Conservation (phyloP, 148 eudicot species). For the Spergularia bocconei region DNA sequence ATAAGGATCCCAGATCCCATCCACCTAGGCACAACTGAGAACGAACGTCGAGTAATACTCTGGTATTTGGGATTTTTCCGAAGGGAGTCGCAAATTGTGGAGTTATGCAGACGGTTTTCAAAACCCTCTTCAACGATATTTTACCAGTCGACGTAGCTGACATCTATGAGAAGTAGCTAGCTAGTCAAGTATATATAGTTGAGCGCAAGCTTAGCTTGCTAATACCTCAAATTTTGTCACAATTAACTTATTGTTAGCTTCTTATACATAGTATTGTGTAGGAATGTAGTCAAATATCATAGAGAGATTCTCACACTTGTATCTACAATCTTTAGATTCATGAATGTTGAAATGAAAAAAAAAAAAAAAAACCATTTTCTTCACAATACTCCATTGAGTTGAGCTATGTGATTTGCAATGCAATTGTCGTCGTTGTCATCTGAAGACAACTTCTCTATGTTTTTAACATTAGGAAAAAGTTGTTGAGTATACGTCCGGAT, state of each 20-base stretch:
- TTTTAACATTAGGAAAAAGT: too few relatives aligned
- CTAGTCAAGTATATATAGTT: background rate
- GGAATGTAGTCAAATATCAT: constrained; percentile 12
- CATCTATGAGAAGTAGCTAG: background rate
- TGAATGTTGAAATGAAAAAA: constrained; percentile 14
- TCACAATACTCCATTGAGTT: too few relatives aligned
- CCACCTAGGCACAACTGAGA: constrained; percentile 39
- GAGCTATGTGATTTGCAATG: too few relatives aligned
- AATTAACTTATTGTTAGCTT: background rate
- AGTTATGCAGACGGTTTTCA: constrained; percentile 7
- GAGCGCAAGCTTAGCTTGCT: background rate
- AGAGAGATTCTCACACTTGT: constrained; percentile 25
- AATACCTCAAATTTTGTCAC: constrained; percentile 29
- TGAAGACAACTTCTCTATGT: too few relatives aligned
- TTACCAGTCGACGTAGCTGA: too few relatives aligned
- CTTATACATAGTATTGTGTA: constrained; percentile 6
- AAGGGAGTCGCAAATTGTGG: background rate
- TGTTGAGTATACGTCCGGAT: too few relatives aligned
- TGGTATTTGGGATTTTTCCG: background rate
- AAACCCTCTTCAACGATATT: background rate
- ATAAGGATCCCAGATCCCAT: constrained; percentile 33
- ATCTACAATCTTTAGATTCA: constrained; percentile 21
- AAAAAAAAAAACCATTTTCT: too few relatives aligned
- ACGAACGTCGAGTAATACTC: background rate
- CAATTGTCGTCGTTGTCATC: too few relatives aligned